Evolutionary conservation across 2,329 filamentous ascomycete genomes (phyloP).

Genomic region (Phyllosticta paracitricarpa): DNA sequence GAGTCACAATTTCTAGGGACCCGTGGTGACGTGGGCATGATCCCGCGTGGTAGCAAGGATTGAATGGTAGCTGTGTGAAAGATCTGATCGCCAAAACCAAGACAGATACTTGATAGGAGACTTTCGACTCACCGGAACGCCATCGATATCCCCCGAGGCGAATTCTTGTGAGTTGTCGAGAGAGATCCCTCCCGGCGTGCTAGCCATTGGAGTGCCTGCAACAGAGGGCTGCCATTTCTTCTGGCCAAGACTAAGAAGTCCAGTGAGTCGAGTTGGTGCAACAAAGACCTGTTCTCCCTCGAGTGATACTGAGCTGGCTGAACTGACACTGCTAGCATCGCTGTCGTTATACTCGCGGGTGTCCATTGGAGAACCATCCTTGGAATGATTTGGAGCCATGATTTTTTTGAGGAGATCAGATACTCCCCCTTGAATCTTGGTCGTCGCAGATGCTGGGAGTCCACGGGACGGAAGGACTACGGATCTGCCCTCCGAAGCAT

Average conservation of each 20-base stretch:
- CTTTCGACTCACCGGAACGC: not conserved
- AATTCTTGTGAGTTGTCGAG: not conserved
- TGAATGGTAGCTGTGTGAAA: not conserved
- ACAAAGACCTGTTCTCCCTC: not conserved
- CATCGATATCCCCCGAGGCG: not conserved
- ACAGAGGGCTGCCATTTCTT: not conserved
- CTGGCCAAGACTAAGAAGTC: not conserved
- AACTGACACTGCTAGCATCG: conserved; percentile 4
- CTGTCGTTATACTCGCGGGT: not conserved
- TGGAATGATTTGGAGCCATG: not conserved
- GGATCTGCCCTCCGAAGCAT: not conserved
- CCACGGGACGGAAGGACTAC: not conserved
- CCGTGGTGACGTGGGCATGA: too few species aligned
- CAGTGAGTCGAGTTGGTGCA: not conserved
- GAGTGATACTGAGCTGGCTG: not conserved
- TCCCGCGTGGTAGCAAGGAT: not conserved
- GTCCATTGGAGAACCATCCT: not conserved
- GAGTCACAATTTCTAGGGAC: not conserved
- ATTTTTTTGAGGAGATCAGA: conserved; percentile 3
- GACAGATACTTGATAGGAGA: not conserved
- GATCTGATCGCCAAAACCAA: not conserved
- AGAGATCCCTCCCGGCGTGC: conserved; percentile 1
- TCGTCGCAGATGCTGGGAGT: not conserved
- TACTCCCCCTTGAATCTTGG: not conserved
- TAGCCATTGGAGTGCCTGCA: not conserved